These are phyloP conservation scores for Metroxylon sagu DNA, from an alignment of 176 grass and related monocot genomes.

Conservation along the genomic window DNA sequence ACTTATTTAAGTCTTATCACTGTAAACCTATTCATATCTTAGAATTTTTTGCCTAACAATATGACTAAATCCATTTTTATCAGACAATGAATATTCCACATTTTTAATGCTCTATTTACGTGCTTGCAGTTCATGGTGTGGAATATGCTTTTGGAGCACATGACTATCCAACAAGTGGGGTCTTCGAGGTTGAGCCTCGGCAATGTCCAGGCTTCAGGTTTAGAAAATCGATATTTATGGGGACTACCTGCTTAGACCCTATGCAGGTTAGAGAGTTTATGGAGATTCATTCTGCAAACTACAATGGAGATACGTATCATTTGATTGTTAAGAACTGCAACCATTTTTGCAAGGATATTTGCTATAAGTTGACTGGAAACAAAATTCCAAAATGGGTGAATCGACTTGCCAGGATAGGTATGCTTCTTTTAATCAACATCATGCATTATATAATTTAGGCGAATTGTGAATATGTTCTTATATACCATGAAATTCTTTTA, in stretches of 20 bases:
- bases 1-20: no score
- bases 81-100: no score
- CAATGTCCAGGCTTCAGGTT: constrained; percentile 92
- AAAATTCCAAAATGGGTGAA: constrained; percentile 93
- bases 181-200: constrained; percentile 89
- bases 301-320: constrained; percentile 92
- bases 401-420: constrained; percentile 93
- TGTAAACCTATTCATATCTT: no score
- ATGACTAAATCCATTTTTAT: no score
- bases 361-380: constrained; percentile 76
- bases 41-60: no score
- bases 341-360: constrained; percentile 95
- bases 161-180: constrained; percentile 80
- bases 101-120: constrained; percentile 9
- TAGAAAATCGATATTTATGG: constrained; percentile 87
- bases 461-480: neutral
- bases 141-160: constrained; percentile 99
- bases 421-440: neutral
- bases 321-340: constrained; percentile 96
- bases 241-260: constrained; percentile 79
- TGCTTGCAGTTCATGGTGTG: constrained; percentile 66
- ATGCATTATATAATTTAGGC: neutral
- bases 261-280: constrained; percentile 81
- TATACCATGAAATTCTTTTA: neutral
- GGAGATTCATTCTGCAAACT: constrained; percentile 81